These are phyloP conservation scores for Ulota crispa DNA, from an alignment of 225 moss, liverwort and hornwort genomes.

Conservation along the genomic window DNA sequence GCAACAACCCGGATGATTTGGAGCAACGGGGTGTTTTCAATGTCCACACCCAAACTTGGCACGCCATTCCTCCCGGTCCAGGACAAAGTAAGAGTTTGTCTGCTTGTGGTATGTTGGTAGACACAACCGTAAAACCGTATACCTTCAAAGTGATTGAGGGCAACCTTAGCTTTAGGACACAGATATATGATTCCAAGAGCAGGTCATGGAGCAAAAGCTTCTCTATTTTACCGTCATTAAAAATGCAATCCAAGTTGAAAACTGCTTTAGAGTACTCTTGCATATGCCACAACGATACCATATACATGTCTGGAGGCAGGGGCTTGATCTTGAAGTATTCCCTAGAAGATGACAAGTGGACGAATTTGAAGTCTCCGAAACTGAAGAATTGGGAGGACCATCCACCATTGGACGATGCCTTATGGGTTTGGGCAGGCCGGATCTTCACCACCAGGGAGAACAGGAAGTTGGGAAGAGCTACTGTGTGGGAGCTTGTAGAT, in stretches of 20 bases:
- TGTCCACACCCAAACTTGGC: constrained; percentile 17
- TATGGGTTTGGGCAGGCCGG: constrained; percentile 16
- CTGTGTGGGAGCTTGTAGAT: constrained; percentile 22
- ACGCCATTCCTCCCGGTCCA: background rate
- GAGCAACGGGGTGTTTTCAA: constrained; percentile 8
- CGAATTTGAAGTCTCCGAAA: background rate
- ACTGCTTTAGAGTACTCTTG: background rate
- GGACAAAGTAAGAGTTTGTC: rapidly evolving
- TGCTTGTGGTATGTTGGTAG: constrained; percentile 7
- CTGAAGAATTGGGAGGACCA: too few species aligned
- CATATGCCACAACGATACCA: background rate
- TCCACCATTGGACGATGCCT: background rate
- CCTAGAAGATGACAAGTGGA: constrained; percentile 15
- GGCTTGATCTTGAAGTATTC: constrained; percentile 5
- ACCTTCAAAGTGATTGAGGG: constrained; percentile 13
- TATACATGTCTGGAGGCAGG: background rate
- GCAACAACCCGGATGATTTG: background rate
- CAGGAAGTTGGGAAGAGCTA: rapidly evolving
- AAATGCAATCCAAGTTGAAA: rapidly evolving
- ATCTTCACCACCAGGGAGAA: constrained; percentile 5
- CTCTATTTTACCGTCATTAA: background rate
- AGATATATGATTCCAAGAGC: constrained; percentile 25
- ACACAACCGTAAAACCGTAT: constrained; percentile 8
- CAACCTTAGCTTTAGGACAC: background rate
- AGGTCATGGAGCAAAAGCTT: constrained; percentile 12